A percentile compares a stretch with the other conserved stretches of the same genome.
phyloP scores from a whole-genome alignment of 2,329 filamentous ascomycete species.

The Penicillium sp. region DNA sequence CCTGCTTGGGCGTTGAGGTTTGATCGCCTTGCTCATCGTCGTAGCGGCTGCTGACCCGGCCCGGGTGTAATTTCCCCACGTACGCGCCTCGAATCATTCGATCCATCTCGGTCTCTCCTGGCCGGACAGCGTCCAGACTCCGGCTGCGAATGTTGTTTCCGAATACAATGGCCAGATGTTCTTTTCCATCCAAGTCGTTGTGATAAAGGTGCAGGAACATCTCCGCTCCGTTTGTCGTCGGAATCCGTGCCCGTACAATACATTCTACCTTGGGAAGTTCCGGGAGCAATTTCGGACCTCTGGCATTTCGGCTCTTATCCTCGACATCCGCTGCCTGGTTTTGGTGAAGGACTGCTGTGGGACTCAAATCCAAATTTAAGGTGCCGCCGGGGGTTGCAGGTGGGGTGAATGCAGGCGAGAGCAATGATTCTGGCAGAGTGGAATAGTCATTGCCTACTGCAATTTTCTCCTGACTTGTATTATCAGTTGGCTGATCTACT shows the following conservation, averaged over 20 bases:
- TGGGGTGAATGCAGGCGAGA: slow-evolving; percentile 53
- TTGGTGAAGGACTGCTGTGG: slow-evolving; percentile 30
- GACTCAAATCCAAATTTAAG: slow-evolving; percentile 25
- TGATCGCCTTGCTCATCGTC: slow-evolving; percentile 38
- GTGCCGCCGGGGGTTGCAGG: slow-evolving; percentile 43
- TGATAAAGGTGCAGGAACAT: slow-evolving; percentile 97
- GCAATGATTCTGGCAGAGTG: slow-evolving; percentile 50
- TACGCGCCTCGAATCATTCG: slow-evolving; percentile 95
- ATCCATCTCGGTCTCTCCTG: slow-evolving; percentile 50
- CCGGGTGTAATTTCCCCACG: slow-evolving; percentile 79
- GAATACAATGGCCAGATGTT: slow-evolving; percentile 96
- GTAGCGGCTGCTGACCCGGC: slow-evolving; percentile 70
- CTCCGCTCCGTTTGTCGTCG: slow-evolving; percentile 83
- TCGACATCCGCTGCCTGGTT: slow-evolving; percentile 27
- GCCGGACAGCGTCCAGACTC: slow-evolving; percentile 50
- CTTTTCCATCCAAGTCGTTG: slow-evolving; percentile 90
- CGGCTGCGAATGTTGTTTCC: slow-evolving; percentile 74
- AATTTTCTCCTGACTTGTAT: slow-evolving; percentile 21
- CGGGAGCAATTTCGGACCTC: slow-evolving; percentile 68
- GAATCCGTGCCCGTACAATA: slow-evolving; percentile 89
- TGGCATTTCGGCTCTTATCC: slow-evolving; percentile 39
- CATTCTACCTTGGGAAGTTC: slow-evolving; percentile 83
- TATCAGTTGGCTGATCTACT: slow-evolving; percentile 17
- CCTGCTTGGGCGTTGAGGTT: slow-evolving; percentile 18
- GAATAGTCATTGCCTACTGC: slow-evolving; percentile 40